Base-by-base conservation (phyloP, 169 alveolate species). In the Cryptosporidium sp. region DNA sequence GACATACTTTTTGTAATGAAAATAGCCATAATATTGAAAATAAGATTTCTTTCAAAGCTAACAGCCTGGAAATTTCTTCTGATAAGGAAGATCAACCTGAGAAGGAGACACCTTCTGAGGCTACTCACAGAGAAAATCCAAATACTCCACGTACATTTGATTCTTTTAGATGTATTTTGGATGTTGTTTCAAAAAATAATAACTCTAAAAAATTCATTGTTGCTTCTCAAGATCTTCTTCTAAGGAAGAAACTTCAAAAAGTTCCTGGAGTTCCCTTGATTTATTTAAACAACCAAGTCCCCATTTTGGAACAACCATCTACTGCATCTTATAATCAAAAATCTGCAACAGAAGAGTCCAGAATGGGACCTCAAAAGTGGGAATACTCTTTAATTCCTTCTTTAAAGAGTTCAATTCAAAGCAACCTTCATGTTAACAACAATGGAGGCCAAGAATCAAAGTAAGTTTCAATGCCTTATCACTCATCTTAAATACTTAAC, bases 231-330 rank as follows among this genome's bases (percentile, higher is more conserved):
- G 89, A 80, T 29, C 23, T 35, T 29, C 51, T 80, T 21, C 16
- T 80, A 29, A 58, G 89, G 7, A 80, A 62, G 59, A 80, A 80
- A 39, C 75, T 80, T 33, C 61, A 43, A 3, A 80, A 80, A 41
- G 37, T 80, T 26, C 89, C 89, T 9, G 89, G 89, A 14, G 89
- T 80, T n/a, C 89, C 89, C 5, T 26, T 62, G 18, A n/a, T 80
- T 21, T 80, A 80, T 14, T 21, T 80, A 6, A 21, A 61, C 23
- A 59, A 59, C 35, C 89, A 80, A 39, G 75, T 80, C 31, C 89
- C 89, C 9, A 67, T 80, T 0, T 29, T 80, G 18, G 89, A 80
- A 45, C 73, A 59, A 3, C 89, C 89, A 12, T 80, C 89, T 45
- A 4, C n/a, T 16, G 74, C 75, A 21, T 62, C 89, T 16, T 45